A percentile compares a stretch with the other conserved stretches of the same genome.
Conservation (phyloP, 805 yeast species). For the Candida parachauliodes region DNA sequence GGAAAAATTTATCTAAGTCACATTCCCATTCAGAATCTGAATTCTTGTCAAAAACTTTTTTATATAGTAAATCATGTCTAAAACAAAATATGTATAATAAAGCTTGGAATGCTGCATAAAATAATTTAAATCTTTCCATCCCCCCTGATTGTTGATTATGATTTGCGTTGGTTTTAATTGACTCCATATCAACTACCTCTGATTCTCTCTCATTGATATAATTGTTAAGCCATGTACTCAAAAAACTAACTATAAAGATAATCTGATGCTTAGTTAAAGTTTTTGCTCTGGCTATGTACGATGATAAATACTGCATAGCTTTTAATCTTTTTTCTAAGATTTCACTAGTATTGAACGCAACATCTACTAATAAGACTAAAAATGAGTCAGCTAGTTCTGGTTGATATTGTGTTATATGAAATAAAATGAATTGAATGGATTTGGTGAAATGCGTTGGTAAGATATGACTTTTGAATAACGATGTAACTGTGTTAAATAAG, state of each 20-base stretch:
- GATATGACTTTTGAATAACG: constrained; percentile 76
- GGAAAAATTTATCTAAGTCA: constrained; percentile 80
- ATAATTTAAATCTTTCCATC: constrained; percentile 88
- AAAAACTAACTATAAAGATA: constrained; percentile 74
- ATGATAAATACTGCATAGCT: constrained; percentile 87
- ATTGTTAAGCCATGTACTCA: constrained; percentile 78
- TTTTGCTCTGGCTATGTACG: constrained; percentile 85
- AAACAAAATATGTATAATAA: constrained; percentile 89
- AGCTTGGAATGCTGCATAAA: constrained; percentile 89
- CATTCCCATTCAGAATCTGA: constrained; percentile 63
- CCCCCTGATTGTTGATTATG: constrained; percentile 42
- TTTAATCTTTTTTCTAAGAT: constrained; percentile 74
- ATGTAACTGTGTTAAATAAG: constrained; percentile 68
- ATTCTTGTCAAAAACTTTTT: constrained; percentile 9
- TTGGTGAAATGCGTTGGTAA: constrained; percentile 91
- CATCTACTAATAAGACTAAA: constrained; percentile 75
- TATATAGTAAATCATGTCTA: constrained; percentile 61
- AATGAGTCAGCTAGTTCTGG: constrained; percentile 82
- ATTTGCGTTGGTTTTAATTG: constrained; percentile 11
- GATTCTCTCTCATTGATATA: constrained; percentile 81
- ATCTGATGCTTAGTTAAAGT: constrained; percentile 69
- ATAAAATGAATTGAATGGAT: constrained; percentile 79
- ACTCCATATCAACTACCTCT: constrained; percentile 56
- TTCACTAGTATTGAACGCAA: constrained; percentile 69
- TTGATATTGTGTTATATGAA: constrained; percentile 76